Percentiles rank a stretch among this genome's conserved stretches.
phyloP scores from a whole-genome alignment of 805 yeast species.

The Schizosaccharomyces lindneri region DNA sequence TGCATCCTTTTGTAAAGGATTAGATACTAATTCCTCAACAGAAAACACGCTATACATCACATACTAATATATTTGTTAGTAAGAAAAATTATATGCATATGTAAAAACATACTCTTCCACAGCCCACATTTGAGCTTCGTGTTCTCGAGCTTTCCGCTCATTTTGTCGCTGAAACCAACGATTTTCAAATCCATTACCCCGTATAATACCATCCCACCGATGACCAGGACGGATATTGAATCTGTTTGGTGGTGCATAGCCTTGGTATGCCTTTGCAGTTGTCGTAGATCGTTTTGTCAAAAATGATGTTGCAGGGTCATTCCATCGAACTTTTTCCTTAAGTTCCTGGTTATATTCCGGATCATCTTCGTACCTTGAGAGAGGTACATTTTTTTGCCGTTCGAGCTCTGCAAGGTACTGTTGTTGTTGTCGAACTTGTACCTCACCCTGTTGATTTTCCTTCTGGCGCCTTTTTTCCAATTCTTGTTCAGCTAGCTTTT shows the following conservation, averaged over 20 bases:
- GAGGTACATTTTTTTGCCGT: conserved; percentile 10
- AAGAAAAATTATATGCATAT: not conserved
- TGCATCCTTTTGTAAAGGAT: no score
- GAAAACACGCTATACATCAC: no score
- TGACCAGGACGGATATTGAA: conserved; percentile 56
- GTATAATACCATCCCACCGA: conserved; percentile 79
- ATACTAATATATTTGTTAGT: not conserved
- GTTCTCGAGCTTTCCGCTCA: conserved; percentile 12
- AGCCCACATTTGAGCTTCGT: not conserved
- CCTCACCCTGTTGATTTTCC: conserved; percentile 16
- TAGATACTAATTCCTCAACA: no score
- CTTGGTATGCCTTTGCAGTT: conserved; percentile 19
- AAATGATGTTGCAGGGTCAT: conserved; percentile 41
- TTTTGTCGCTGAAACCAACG: conserved; percentile 11
- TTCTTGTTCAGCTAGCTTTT: conserved; percentile 10
- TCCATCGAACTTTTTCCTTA: conserved; percentile 18
- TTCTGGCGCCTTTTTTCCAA: conserved; percentile 10
- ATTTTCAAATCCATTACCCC: conserved; percentile 70
- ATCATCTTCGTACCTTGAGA: conserved; percentile 18
- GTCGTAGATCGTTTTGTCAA: conserved; percentile 11
- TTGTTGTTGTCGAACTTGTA: conserved; percentile 18
- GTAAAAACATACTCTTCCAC: not conserved
- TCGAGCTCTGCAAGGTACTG: conserved; percentile 15
- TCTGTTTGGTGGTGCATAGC: conserved; percentile 38
- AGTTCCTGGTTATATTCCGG: conserved; percentile 16